These are phyloP conservation scores for Heliocybe sulcata DNA, from an alignment of 1,284 basidiomycete genomes.

Conservation along the genomic window DNA sequence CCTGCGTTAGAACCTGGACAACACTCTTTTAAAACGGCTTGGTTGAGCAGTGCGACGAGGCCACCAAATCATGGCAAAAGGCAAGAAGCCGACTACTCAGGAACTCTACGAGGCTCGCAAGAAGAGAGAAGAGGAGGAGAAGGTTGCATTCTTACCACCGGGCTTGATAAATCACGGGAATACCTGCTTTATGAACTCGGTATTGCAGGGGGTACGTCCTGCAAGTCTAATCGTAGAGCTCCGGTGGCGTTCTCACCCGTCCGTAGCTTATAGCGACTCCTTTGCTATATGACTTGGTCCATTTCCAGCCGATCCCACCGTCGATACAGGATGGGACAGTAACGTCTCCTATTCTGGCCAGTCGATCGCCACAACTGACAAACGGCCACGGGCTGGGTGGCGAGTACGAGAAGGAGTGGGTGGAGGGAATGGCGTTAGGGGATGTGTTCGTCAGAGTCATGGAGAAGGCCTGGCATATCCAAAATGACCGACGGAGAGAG, in stretches of 20 bases:
- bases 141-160: slow-evolving; percentile 52
- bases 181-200: slow-evolving; percentile 92
- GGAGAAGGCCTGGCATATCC: slow-evolving; percentile 53
- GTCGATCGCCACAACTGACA: slow-evolving; percentile 57
- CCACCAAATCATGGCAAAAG: slow-evolving; percentile 44
- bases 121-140: slow-evolving; percentile 55
- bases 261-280: slow-evolving; percentile 58
- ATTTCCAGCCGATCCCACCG: slow-evolving; percentile 40
- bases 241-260: neutral
- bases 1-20: neutral
- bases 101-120: slow-evolving; percentile 53
- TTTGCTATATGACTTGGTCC: slow-evolving; percentile 51
- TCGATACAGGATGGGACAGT: slow-evolving; percentile 29
- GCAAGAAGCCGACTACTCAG: slow-evolving; percentile 51
- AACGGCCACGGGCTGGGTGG: slow-evolving; percentile 53
- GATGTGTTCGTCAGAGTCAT: slow-evolving; percentile 54
- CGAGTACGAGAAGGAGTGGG: slow-evolving; percentile 40
- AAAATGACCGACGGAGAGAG: slow-evolving; percentile 39
- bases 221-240: neutral
- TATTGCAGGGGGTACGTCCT: slow-evolving; percentile 54
- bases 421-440: slow-evolving; percentile 55
- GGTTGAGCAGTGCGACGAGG: neutral
- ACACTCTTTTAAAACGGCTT: neutral
- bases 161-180: slow-evolving; percentile 85
- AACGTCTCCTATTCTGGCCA: slow-evolving; percentile 30